Base-by-base conservation (phyloP, 2,329 filamentous ascomycete genomes). In the Tolypocladium album region DNA sequence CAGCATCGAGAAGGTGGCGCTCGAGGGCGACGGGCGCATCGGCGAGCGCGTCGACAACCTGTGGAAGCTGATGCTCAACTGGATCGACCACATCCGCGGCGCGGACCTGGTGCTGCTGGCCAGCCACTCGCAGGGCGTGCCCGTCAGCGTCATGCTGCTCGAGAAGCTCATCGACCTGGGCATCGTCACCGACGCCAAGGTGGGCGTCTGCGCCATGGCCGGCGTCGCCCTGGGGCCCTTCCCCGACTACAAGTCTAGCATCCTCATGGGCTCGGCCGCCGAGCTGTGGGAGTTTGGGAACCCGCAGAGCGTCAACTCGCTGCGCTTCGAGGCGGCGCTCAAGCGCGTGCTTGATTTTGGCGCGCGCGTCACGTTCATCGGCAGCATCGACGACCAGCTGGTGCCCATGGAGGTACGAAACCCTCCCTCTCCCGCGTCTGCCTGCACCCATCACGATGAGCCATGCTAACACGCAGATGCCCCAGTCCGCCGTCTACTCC, bases 331-430 rank as follows among this genome's bases (percentile, higher is more conserved):
- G 66, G 79, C 85, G 36, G 86, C 92, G 0, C 76, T 97, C 3
- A 86, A 88, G 67, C 83, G 83, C 12, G 88, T 88, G 1, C 78
- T 99, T 8, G 82, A 87, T 20, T 88, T 90, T 67, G 92, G 92
- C 15, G 90, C 90, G 17, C 85, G 90, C 47, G 84, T 97, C 56
- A 89, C 92, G 0, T 97, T 92, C 71, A 82, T 96, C 61, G 93
- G 93, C 59, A 97, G 92, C 72, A 95, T 99, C 58, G 94, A 99
- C 71, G 94, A 99, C 72, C 94, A 99, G 73, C 80, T 99, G 2
- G 92, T 99, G 17, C 93, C 92, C 4, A 79, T 99, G 70, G 93
- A 97, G 79, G 88, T 89, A 73, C 69, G 76, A 4, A 38, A 13
- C 34, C 4, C 12, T 38, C 34, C 12, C 67, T 39, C 12, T 11